Conservation (phyloP, 345 rosid species). For the Eucalyptus melliodora region DNA sequence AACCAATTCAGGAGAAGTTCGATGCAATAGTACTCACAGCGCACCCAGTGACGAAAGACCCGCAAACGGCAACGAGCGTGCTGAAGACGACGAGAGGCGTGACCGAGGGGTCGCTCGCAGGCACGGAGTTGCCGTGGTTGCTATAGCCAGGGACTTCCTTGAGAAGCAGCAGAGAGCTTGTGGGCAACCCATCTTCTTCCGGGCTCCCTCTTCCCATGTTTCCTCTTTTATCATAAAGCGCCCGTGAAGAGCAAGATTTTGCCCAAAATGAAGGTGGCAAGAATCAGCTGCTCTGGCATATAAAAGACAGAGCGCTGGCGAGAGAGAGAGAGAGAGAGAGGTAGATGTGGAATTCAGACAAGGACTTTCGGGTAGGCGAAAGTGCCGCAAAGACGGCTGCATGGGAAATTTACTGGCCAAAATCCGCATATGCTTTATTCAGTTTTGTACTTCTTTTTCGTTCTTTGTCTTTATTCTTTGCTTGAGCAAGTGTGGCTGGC, state of each 20-base stretch:
- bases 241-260: neutral
- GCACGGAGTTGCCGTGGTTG: neutral
- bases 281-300: neutral
- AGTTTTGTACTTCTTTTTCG: neutral
- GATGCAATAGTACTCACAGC: slow-evolving; percentile 11
- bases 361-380: neutral
- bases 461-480: neutral
- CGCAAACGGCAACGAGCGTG: slow-evolving; percentile 32
- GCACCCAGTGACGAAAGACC: slow-evolving; percentile 10
- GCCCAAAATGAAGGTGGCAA: neutral
- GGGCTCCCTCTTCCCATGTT: neutral
- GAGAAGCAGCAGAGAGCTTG: neutral
- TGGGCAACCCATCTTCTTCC: neutral
- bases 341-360: neutral
- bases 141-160: neutral
- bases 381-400: neutral
- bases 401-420: neutral
- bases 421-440: neutral
- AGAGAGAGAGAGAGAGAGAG: neutral
- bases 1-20: neutral
- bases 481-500: neutral
- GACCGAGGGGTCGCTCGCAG: neutral
- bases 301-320: neutral
- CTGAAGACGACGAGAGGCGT: slow-evolving; percentile 25
- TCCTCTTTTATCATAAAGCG: neutral